phyloP scores from a whole-genome alignment of 1,284 basidiomycete species.

The Ganoderma meredithae region DNA sequence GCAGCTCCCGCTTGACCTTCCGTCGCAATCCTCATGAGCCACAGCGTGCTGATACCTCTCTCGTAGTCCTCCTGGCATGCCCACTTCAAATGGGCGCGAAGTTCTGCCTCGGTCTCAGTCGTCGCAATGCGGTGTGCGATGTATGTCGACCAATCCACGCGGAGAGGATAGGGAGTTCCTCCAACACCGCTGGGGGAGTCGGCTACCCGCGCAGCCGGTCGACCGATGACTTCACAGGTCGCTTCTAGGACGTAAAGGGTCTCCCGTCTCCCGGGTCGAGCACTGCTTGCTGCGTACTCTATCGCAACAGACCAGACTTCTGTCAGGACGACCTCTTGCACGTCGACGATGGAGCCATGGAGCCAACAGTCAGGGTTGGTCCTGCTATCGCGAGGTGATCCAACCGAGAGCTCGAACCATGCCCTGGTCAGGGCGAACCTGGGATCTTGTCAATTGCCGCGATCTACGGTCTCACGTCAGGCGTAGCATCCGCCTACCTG shows the following conservation, averaged over 20 bases:
- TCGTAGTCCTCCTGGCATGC: constrained; percentile 73
- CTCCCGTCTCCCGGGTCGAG: constrained; percentile 31
- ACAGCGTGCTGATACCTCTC: constrained; percentile 69
- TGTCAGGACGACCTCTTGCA: constrained; percentile 55
- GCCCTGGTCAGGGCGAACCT: constrained; percentile 70
- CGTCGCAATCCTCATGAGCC: constrained; percentile 55
- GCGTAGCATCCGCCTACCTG: constrained; percentile 49
- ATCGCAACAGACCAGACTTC: constrained; percentile 68
- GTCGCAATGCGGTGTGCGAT: constrained; percentile 43
- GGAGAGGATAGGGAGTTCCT: constrained; percentile 40
- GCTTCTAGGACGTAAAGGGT: constrained; percentile 64
- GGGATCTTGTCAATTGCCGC: background rate
- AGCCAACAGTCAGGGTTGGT: constrained; percentile 43
- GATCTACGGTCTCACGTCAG: background rate
- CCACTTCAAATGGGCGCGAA: constrained; percentile 58
- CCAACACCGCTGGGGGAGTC: background rate
- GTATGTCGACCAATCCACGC: constrained; percentile 71
- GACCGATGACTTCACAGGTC: constrained; percentile 76
- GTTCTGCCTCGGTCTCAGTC: background rate
- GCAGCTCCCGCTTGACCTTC: constrained; percentile 52
- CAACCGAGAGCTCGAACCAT: constrained; percentile 67
- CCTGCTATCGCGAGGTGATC: constrained; percentile 39
- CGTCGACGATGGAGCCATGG: constrained; percentile 49
- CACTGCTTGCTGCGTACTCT: constrained; percentile 28
- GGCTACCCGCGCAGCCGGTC: constrained; percentile 1